Evolutionary conservation across 1,284 basidiomycete genomes (phyloP).

Genomic region (Ustilago xerochloae): DNA sequence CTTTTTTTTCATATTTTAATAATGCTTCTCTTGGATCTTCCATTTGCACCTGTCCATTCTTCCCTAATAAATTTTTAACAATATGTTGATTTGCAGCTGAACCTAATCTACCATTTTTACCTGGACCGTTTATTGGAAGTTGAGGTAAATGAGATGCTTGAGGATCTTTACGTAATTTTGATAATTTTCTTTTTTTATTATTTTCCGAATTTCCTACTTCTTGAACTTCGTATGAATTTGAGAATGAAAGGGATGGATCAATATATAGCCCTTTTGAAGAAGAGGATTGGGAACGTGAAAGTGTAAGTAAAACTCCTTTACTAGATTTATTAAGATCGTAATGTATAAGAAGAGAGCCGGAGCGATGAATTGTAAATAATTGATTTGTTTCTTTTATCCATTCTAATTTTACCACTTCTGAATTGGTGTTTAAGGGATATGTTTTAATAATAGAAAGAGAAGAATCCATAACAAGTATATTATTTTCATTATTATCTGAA

Average conservation of each 20-base stretch:
- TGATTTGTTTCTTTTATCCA: too few species aligned
- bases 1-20: slow-evolving; percentile 85
- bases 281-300: slow-evolving; percentile 69
- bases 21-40: slow-evolving; percentile 90
- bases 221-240: too few species aligned
- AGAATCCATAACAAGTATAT: too few species aligned
- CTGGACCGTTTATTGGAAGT: slow-evolving; percentile 84
- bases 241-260: too few species aligned
- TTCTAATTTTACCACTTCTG: too few species aligned
- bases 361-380: slow-evolving; percentile 54
- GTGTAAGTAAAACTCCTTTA: slow-evolving; percentile 88
- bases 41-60: slow-evolving; percentile 21
- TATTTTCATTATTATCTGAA: too few species aligned
- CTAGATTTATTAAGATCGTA: slow-evolving; percentile 88
- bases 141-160: slow-evolving; percentile 72
- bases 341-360: slow-evolving; percentile 83
- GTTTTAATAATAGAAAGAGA: too few species aligned
- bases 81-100: slow-evolving; percentile 94
- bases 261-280: too few species aligned
- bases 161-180: slow-evolving; percentile 86
- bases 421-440: too few species aligned
- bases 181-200: slow-evolving; percentile 83
- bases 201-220: too few species aligned
- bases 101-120: slow-evolving; percentile 90
- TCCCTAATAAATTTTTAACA: slow-evolving; percentile 84